Base-by-base conservation (phyloP, 192 early-diverging fungal genomes). In the Mortierella hygrophila region DNA sequence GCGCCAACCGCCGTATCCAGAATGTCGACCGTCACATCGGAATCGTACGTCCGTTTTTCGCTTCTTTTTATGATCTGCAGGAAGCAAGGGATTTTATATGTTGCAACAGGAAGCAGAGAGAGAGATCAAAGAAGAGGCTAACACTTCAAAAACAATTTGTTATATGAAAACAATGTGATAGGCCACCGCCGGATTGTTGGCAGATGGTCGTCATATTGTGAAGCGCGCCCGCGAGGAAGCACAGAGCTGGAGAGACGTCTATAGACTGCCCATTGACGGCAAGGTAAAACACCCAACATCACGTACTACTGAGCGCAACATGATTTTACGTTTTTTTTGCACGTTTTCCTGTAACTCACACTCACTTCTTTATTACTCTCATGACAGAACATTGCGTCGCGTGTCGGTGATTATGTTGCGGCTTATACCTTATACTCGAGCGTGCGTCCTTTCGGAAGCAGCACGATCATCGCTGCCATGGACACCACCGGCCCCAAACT, bases 381-480 rank as follows among this genome's bases (percentile, higher is more conserved):
- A 37, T 44, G 0, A 18, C 78, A 95, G 94, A 91, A 94, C 68
- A 96, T 99, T 90, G 97, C 97, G 29, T 95, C 98, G 79, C 94
- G 98, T 73, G 90, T 98, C 79, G 97, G 95, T 21, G 93, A 96
- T 90, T 99, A 98, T 82, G 93, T 98, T 35, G 97, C 96, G 68
- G 97, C 97, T n/a, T 98, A 98, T 88, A 99, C 99, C 37, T 91
- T 98, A 55, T 99, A 99, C 81, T 98, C 98, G 38, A 93, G 94
- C 78, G 97, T 98, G 10, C 93, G 99, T 72, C 99, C 98, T 26
- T 99, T 99, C 84, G 99, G 99, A 54, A 88, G 94, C 49, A 93
- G 94, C 86, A 94, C 95, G 15, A 94, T 99, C 63, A 79, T 99
- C 76, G 98, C 92, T 10, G 91, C 93, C 26, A 91, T 96, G 80